Conservation (phyloP, 2,329 filamentous ascomycete species). For the Teratosphaeria gauchensis region DNA sequence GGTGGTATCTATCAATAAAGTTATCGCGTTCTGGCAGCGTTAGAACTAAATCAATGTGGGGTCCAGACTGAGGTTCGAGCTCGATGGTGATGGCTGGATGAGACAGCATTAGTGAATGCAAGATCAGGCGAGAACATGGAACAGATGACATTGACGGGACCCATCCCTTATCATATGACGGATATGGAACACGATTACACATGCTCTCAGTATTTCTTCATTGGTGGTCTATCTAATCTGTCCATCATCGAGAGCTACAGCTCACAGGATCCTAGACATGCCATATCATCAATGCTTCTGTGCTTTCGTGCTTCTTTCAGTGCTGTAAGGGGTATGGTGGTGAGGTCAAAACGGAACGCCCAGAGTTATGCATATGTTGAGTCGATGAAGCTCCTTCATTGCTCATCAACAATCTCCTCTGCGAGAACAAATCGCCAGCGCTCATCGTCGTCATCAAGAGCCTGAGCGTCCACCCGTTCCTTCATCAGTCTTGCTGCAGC, state of each 20-base stretch:
- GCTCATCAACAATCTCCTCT: not conserved
- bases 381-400: not conserved
- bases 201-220: not conserved
- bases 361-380: slow-evolving; percentile 1
- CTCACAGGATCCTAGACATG: not conserved
- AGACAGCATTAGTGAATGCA: not conserved
- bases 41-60: not conserved
- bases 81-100: not conserved
- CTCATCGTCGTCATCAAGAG: not conserved
- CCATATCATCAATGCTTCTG: not conserved
- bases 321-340: not conserved
- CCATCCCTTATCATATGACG: not conserved
- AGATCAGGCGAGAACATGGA: not conserved
- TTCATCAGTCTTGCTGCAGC: not conserved
- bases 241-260: not conserved
- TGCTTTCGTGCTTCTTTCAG: not conserved
- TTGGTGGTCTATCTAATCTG: not conserved
- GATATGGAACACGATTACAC: not conserved
- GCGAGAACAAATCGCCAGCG: not conserved
- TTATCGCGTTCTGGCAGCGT: not conserved
- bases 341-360: slow-evolving; percentile 7
- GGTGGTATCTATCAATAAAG: not conserved
- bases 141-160: not conserved
- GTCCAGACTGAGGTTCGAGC: not conserved
- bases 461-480: not conserved